These are phyloP conservation scores for Sclerotinia minor DNA, from an alignment of 2,329 filamentous ascomycete genomes.

Conservation along the genomic window DNA sequence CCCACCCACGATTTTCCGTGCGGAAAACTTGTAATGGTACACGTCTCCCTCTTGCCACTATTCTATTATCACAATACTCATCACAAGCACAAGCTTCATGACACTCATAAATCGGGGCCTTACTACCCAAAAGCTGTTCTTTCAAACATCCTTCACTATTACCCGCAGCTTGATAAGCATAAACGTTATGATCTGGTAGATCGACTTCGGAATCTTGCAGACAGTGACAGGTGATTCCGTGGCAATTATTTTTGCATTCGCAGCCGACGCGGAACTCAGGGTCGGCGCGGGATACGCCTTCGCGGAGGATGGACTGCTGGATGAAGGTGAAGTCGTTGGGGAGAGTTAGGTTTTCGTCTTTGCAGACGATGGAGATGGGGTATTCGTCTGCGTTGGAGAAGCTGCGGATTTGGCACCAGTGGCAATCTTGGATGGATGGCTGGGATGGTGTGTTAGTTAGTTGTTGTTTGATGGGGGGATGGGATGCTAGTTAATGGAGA, in stretches of 20 bases:
- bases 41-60: conserved; percentile 72
- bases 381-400: conserved; percentile 52
- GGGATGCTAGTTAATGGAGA: fast-evolving
- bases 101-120: conserved; percentile 75
- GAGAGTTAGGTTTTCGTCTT: conserved; percentile 55
- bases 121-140: conserved; percentile 53
- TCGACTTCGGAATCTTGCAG: conserved; percentile 57
- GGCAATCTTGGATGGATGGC: conserved; percentile 23
- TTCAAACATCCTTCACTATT: conserved; percentile 54
- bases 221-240: conserved; percentile 67
- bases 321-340: conserved; percentile 70
- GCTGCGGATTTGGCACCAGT: conserved; percentile 55
- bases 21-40: conserved; percentile 76
- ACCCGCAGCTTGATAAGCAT: conserved; percentile 56
- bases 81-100: conserved; percentile 70
- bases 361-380: conserved; percentile 66
- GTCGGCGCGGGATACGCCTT: conserved; percentile 60
- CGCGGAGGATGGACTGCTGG: conserved; percentile 56
- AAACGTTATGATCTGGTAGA: conserved; percentile 27
- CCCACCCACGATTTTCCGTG: conserved; percentile 75
- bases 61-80: conserved; percentile 66
- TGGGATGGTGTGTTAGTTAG: conserved; percentile 20
- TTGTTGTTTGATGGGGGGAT: not conserved
- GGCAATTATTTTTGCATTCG: conserved; percentile 64
- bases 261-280: conserved; percentile 69